Evolutionary conservation across 176 grass and related monocot species (phyloP), one percentile per base, ranked within the genome.

Genomic region (Triticum monococcum): DNA sequence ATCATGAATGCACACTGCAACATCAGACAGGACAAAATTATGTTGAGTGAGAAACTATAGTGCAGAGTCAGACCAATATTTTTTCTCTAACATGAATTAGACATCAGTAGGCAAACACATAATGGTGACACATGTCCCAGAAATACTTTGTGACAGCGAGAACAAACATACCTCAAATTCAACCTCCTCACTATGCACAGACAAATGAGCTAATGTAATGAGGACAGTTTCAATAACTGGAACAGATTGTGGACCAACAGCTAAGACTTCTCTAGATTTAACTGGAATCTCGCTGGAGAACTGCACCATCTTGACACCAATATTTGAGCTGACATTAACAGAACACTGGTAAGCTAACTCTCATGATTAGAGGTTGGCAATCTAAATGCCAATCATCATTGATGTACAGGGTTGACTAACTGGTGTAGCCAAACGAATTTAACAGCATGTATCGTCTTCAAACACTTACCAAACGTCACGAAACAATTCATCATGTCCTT

Each of bases 401-500:
- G 16, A 68, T 83, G 65, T 80, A 79, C 24, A 23, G 71, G 10
- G 41, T 25, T 24, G 64, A 65, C 64, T 64, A 80, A 4, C 23
- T 66, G 2, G 37, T 45, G 38, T 66, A 31, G 14, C 60, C 61
- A 8, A 80, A 64, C 18, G 70, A 70, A 33, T 14, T 67, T 68
- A 36, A 66, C 11, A 9, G 33, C 17, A 64, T 72, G 26, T 56
- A 86, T 37, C 12, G 74, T 72, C 25, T 1, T 56, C 20, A 75
- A 57, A 59, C 28, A 78, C 83, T 41, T 89, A 98, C 95, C 96
- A 86, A 94, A 95, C 84, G 87, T 98, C 96, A 89, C 89, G 70
- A 89, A 98, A 95, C 57, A 98, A 87, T 54, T 98, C 93, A 72
- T 57, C 95, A 36, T 98, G 91, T 22, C 96, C 96, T 87, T 98